Percentiles rank a stretch among this genome's conserved stretches.
These are phyloP conservation scores for Thelonectria blattea DNA, from an alignment of 2,329 filamentous ascomycete genomes.

Conservation along the genomic window DNA sequence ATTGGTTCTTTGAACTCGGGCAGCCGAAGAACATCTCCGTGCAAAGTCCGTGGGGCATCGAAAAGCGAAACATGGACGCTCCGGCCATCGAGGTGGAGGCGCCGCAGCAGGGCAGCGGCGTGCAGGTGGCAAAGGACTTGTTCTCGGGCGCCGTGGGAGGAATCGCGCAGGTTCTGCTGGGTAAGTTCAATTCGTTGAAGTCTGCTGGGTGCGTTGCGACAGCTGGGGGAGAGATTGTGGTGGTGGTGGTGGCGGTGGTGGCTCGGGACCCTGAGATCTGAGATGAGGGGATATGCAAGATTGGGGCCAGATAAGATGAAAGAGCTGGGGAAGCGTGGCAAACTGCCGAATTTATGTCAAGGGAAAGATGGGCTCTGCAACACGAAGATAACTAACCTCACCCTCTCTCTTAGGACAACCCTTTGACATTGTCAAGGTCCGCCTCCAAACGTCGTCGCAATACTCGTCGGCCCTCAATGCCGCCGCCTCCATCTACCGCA, in stretches of 20 bases:
- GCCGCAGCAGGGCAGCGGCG: slow-evolving; percentile 44
- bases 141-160: slow-evolving; percentile 90
- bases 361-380: not conserved
- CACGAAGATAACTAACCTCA: not conserved
- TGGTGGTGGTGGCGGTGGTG: not conserved
- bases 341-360: not conserved
- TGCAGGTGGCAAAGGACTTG: slow-evolving; percentile 83
- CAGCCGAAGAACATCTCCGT: not conserved
- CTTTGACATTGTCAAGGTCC: slow-evolving; percentile 96
- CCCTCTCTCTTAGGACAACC: slow-evolving; percentile 61
- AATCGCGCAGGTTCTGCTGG: slow-evolving; percentile 90
- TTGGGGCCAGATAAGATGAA: slow-evolving; percentile 9
- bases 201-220: not conserved
- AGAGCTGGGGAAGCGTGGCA: slow-evolving; percentile 3
- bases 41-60: slow-evolving; percentile 4
- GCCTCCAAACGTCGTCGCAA: slow-evolving; percentile 85
- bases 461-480: slow-evolving; percentile 83
- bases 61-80: slow-evolving; percentile 38
- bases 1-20: not conserved
- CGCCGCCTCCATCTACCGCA: slow-evolving; percentile 81
- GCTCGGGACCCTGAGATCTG: slow-evolving; percentile 18
- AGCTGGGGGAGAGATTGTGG: no score
- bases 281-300: slow-evolving; percentile 12
- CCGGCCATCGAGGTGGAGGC: slow-evolving; percentile 44
- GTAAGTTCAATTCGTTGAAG: slow-evolving; percentile 50